phyloP scores from a whole-genome alignment of 306 rosid species.

The Acacia melanoxylon region DNA sequence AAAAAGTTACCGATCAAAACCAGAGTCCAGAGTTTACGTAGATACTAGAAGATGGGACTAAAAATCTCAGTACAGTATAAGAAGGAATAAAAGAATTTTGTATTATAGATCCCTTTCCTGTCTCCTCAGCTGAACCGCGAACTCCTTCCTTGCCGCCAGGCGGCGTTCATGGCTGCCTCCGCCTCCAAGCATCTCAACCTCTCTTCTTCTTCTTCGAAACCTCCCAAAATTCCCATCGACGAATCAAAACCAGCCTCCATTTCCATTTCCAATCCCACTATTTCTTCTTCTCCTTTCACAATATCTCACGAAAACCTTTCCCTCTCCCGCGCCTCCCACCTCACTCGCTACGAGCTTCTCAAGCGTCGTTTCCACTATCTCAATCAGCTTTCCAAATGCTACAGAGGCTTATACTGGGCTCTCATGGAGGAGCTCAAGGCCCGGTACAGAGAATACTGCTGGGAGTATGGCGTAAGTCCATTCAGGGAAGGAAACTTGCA shows the following conservation, averaged over 20 bases:
- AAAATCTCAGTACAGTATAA: too few relatives aligned
- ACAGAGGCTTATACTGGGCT: slow-evolving; percentile 39
- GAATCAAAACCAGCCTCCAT: neutral
- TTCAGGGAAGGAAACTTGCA: neutral
- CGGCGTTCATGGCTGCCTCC: slow-evolving; percentile 32
- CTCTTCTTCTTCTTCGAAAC: slow-evolving; percentile 19
- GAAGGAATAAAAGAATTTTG: too few relatives aligned
- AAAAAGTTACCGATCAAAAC: too few relatives aligned
- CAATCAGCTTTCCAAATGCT: slow-evolving; percentile 31
- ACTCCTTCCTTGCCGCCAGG: neutral
- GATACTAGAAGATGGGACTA: too few relatives aligned
- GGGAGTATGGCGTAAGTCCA: slow-evolving; percentile 32
- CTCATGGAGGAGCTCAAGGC: slow-evolving; percentile 30
- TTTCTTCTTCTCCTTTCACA: slow-evolving; percentile 4
- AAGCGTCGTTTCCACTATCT: slow-evolving; percentile 30
- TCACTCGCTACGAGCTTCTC: slow-evolving; percentile 30
- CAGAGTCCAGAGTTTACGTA: too few relatives aligned
- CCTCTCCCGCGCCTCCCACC: slow-evolving; percentile 27
- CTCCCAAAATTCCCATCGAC: slow-evolving; percentile 9
- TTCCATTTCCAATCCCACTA: neutral
- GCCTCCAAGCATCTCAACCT: slow-evolving; percentile 25
- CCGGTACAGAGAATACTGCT: slow-evolving; percentile 28
- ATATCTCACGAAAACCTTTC: neutral
- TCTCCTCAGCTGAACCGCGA: neutral
- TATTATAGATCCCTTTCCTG: neutral